Percentiles rank a stretch among this genome's conserved stretches.
phyloP scores from a whole-genome alignment of 495 filamentous ascomycete species.

The Aspergillus cristatus region DNA sequence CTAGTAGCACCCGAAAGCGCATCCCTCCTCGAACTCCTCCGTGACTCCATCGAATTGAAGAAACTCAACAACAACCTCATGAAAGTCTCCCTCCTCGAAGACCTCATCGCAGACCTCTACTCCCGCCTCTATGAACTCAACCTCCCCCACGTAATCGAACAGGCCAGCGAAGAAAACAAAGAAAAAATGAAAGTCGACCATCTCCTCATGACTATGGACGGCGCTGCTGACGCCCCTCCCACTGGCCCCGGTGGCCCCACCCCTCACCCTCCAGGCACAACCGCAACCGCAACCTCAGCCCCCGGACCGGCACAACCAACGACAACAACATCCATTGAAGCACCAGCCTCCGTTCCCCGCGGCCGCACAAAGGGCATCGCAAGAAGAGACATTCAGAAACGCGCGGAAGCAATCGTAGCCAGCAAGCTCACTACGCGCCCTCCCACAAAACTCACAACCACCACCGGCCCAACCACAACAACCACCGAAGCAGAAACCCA shows the following conservation, averaged over 20 bases:
- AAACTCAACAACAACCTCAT: slow-evolving; percentile 78
- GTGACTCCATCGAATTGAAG: slow-evolving; percentile 83
- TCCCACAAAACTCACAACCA: slow-evolving; percentile 17
- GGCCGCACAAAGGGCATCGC: slow-evolving; percentile 51
- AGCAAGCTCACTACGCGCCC: slow-evolving; percentile 30
- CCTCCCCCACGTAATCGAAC: slow-evolving; percentile 35
- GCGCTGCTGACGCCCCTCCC: slow-evolving; percentile 26
- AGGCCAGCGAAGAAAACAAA: slow-evolving; percentile 42
- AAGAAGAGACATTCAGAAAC: slow-evolving; percentile 53
- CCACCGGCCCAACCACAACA: slow-evolving; percentile 16
- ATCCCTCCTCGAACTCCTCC: slow-evolving; percentile 57
- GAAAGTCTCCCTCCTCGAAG: slow-evolving; percentile 78
- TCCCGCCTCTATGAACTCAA: slow-evolving; percentile 61
- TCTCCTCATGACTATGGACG: slow-evolving; percentile 37
- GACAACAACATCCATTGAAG: slow-evolving; percentile 13
- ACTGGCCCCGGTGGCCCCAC: slow-evolving; percentile 13
- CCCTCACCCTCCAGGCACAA: too few relatives aligned
- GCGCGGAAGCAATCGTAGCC: slow-evolving; percentile 49
- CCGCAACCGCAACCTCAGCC: too few relatives aligned
- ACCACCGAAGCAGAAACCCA: slow-evolving; percentile 5
- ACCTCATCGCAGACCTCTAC: slow-evolving; percentile 82
- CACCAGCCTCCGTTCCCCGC: slow-evolving; percentile 29
- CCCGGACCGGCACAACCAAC: too few relatives aligned
- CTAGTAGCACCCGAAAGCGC: slow-evolving; percentile 28
- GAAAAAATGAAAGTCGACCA: slow-evolving; percentile 53